These are phyloP conservation scores for Candida tibetensis DNA, from an alignment of 805 yeast genomes.

Conservation along the genomic window DNA sequence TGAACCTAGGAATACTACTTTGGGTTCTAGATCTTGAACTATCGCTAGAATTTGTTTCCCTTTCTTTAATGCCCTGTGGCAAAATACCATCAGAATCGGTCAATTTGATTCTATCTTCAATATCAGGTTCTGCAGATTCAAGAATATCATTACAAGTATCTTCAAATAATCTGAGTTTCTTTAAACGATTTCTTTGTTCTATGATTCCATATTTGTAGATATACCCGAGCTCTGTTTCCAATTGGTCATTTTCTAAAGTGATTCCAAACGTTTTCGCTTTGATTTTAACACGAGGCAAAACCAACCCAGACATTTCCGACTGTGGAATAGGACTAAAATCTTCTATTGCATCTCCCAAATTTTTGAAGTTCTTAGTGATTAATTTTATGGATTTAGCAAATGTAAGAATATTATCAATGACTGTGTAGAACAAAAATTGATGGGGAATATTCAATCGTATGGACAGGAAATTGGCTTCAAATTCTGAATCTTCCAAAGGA, in stretches of 20 bases:
- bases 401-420: conserved; percentile 77
- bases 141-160: conserved; percentile 21
- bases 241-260: conserved; percentile 83
- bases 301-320: conserved; percentile 33
- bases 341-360: conserved; percentile 18
- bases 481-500: conserved; percentile 5
- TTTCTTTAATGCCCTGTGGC: not conserved
- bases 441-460: conserved; percentile 65
- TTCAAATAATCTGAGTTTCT: conserved; percentile 43
- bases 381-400: conserved; percentile 66
- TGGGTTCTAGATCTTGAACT: not conserved
- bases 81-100: not conserved
- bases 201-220: conserved; percentile 61
- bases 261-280: conserved; percentile 56
- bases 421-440: conserved; percentile 67
- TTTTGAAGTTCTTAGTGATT: conserved; percentile 47
- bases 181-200: conserved; percentile 63
- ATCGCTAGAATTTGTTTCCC: not conserved
- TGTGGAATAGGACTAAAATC: conserved; percentile 36
- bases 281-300: conserved; percentile 57
- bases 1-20: not conserved
- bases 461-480: conserved; percentile 28
- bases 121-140: conserved; percentile 10
- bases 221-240: conserved; percentile 69
- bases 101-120: conserved; percentile 11